Evolutionary conservation across 2,329 filamentous ascomycete species (phyloP), one percentile per base, ranked within the genome.

Genomic region (Leptographium flavum): DNA sequence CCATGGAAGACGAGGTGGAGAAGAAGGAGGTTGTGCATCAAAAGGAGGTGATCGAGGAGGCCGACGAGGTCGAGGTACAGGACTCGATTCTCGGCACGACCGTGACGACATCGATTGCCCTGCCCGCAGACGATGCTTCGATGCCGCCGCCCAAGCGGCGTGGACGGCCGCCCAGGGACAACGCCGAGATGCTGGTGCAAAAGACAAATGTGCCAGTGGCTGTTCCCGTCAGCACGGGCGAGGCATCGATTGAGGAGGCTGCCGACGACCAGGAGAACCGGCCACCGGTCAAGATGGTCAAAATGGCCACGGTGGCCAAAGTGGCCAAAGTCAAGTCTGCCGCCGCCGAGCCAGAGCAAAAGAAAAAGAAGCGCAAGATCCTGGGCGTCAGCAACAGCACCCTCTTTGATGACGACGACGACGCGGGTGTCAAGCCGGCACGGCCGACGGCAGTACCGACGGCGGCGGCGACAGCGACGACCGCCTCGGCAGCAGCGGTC

Each of bases 361-460:
- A 69, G 60, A 79, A 76, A 58, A 86, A 81, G 69, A 87, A 82
- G 67, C 76, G 82, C 50, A 88, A 86, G 61, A 63, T 86, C 5
- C 67, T 84, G 2, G 77, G 79, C 4, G 65, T 63, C 21, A 69
- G 71, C 21, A 75, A 73, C 40, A 76, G 77, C 11, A 83, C 77
- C 3, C 58, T 92, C 6, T 86, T 90, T 53, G 80, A 83, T 47
- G 80, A 82, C 9, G 80, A 80, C 5, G 81, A 83, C 9, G 71
- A 68, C 5, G 76, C 42, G 5, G 13, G 38, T 13, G 22, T 28
- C 14, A 38, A 40, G 27, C 27, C 21, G 19, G 9, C 10, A 11
- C 13, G 38, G 30, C 14, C 19, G 30, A n/a, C 37, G 28, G 17
- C 38, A 10, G 17, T n/a, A n/a, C 8, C n/a, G 9, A 19, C 13